Evolutionary conservation across 192 early-diverging fungal species (phyloP).

Genomic region (Martensiomyces pterosporus): DNA sequence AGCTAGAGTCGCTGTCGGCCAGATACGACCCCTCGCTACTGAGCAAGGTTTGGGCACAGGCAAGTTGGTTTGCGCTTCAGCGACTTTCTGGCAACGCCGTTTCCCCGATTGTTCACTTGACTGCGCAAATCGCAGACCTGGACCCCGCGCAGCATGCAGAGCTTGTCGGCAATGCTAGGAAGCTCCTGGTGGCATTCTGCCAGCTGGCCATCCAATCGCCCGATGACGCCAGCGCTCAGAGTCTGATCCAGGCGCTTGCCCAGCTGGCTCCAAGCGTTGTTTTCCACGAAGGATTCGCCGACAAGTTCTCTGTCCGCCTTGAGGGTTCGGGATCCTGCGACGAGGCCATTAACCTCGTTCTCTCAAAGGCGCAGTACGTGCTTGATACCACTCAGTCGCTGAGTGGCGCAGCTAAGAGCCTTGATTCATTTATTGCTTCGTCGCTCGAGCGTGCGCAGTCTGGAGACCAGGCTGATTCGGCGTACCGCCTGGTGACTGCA

Average conservation of each 20-base stretch:
- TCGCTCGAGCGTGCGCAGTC: not conserved
- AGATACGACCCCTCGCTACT: slow-evolving; percentile 26
- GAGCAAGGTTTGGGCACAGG: slow-evolving; percentile 35
- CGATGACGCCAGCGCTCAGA: slow-evolving; percentile 15
- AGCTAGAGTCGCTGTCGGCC: slow-evolving; percentile 19
- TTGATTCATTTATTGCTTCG: slow-evolving; percentile 22
- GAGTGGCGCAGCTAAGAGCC: slow-evolving; percentile 15
- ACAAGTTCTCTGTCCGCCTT: slow-evolving; percentile 20
- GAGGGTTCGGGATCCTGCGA: slow-evolving; percentile 22
- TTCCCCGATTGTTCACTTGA: slow-evolving; percentile 23
- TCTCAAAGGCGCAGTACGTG: slow-evolving; percentile 30
- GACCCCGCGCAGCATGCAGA: slow-evolving; percentile 5
- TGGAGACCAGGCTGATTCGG: not conserved
- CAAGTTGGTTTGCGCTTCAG: slow-evolving; percentile 46
- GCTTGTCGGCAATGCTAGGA: slow-evolving; percentile 8
- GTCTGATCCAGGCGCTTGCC: slow-evolving; percentile 26
- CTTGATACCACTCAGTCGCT: slow-evolving; percentile 7
- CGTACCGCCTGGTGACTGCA: slow-evolving; percentile 1
- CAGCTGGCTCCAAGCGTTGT: slow-evolving; percentile 33
- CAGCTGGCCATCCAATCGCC: slow-evolving; percentile 28
- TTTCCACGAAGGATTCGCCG: slow-evolving; percentile 29
- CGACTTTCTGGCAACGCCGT: slow-evolving; percentile 14
- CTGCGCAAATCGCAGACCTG: slow-evolving; percentile 20
- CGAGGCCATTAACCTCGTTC: slow-evolving; percentile 24
- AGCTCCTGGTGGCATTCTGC: slow-evolving; percentile 31